These are phyloP conservation scores for Pythium periplocum DNA, from an alignment of 352 stramenopile species.

Conservation along the genomic window DNA sequence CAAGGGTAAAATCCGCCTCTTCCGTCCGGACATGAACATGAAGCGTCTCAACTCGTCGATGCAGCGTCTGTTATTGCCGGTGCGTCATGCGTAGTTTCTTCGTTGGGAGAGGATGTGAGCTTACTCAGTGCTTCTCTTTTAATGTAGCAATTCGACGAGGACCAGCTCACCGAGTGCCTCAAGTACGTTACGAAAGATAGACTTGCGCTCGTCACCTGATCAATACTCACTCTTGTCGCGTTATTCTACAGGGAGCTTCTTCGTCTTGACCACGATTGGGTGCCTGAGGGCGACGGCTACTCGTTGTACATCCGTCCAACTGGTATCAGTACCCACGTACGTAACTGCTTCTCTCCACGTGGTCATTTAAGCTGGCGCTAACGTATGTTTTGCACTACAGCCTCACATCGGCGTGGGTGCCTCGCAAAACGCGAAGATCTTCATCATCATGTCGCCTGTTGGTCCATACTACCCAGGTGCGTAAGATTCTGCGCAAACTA, in stretches of 20 bases:
- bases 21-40: constrained; percentile 97
- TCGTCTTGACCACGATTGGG: constrained; percentile 88
- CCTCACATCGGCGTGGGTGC: constrained; percentile 87
- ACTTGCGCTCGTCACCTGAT: no score
- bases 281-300: constrained; percentile 93
- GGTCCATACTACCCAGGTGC: constrained; percentile 95
- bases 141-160: constrained; percentile 71
- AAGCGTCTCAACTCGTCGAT: constrained; percentile 93
- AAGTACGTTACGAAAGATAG: constrained; percentile 32
- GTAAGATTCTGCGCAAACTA: neutral
- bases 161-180: constrained; percentile 91
- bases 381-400: constrained; percentile 23
- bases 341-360: neutral
- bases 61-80: constrained; percentile 85
- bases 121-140: constrained; percentile 4
- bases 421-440: constrained; percentile 90
- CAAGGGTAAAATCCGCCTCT: constrained; percentile 88
- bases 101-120: neutral
- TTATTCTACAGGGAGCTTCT: constrained; percentile 44
- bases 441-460: constrained; percentile 95
- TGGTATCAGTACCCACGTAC: constrained; percentile 86
- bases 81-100: constrained; percentile 12
- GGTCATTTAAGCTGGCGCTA: neutral
- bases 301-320: constrained; percentile 95
- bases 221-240: constrained; percentile 8